Evolutionary conservation across 2,329 filamentous ascomycete species (phyloP).

Genomic region (Trichoderma sp.): DNA sequence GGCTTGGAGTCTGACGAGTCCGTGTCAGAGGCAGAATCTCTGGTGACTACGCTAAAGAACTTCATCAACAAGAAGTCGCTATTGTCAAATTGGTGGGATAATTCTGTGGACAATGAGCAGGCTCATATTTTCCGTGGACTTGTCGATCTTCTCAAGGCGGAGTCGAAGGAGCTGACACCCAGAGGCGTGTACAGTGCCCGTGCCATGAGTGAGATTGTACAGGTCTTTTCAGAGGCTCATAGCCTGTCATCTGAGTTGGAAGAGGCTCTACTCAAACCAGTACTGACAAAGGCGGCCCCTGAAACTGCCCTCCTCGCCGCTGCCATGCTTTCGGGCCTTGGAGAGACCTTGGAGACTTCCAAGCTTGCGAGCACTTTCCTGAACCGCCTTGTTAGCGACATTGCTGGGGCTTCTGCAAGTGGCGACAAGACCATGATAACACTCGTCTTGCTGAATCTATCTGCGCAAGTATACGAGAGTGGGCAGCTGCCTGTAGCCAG

Average conservation of each 20-base stretch:
- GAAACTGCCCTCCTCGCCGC: constrained; percentile 51
- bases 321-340: constrained; percentile 55
- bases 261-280: constrained; percentile 48
- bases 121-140: constrained; percentile 46
- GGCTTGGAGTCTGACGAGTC: constrained; percentile 41
- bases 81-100: constrained; percentile 43
- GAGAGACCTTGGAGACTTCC: constrained; percentile 51
- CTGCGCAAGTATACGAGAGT: constrained; percentile 52
- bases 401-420: constrained; percentile 51
- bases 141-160: constrained; percentile 47
- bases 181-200: constrained; percentile 56
- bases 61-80: constrained; percentile 40
- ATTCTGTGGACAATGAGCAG: constrained; percentile 37
- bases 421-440: constrained; percentile 49
- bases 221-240: constrained; percentile 49
- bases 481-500: constrained; percentile 59
- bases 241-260: constrained; percentile 51
- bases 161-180: constrained; percentile 46
- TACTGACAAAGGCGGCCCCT: constrained; percentile 50
- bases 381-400: constrained; percentile 62
- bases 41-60: constrained; percentile 45
- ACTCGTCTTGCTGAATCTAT: constrained; percentile 57
- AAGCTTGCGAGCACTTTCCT: constrained; percentile 55
- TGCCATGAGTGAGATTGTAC: constrained; percentile 52
- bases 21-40: constrained; percentile 45